These are phyloP conservation scores for Flaveria ramosissima DNA, from an alignment of 129 eudicot genomes.

Conservation along the genomic window DNA sequence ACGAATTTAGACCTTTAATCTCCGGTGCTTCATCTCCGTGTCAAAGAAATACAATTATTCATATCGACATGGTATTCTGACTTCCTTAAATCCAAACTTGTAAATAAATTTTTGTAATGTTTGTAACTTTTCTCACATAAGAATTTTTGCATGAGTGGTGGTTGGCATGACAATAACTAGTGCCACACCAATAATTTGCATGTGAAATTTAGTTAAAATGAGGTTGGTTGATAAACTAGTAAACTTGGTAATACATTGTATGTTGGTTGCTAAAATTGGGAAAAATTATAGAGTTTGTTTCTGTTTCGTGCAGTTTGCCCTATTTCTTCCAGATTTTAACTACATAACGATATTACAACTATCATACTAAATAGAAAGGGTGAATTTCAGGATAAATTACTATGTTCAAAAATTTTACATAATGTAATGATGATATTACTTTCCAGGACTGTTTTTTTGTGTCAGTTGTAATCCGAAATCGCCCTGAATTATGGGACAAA, in stretches of 20 bases:
- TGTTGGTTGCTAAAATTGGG: background rate
- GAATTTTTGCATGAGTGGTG: background rate
- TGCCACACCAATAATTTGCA: background rate
- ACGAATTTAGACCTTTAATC: slow-evolving; percentile 39
- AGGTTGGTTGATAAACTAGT: background rate
- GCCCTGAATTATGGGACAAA: slow-evolving; percentile 67
- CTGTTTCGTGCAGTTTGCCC: background rate
- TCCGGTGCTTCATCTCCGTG: slow-evolving; percentile 40
- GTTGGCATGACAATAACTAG: background rate
- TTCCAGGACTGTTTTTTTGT: slow-evolving; percentile 95
- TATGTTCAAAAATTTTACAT: background rate
- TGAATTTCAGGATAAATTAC: slow-evolving; percentile 1
- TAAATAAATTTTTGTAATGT: background rate
- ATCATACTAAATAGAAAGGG: background rate
- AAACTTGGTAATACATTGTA: no score
- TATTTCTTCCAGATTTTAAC: background rate
- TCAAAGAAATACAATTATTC: slow-evolving; percentile 55
- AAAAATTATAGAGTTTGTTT: background rate
- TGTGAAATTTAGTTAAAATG: background rate
- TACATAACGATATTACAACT: background rate
- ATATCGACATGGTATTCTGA: slow-evolving; percentile 78
- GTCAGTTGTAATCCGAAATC: slow-evolving; percentile 74
- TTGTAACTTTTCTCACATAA: background rate
- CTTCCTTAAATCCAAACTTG: background rate
- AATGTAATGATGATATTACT: slow-evolving; percentile 6